Base-by-base conservation (phyloP, 2,329 filamentous ascomycete species). In the Colletotrichum sp. region DNA sequence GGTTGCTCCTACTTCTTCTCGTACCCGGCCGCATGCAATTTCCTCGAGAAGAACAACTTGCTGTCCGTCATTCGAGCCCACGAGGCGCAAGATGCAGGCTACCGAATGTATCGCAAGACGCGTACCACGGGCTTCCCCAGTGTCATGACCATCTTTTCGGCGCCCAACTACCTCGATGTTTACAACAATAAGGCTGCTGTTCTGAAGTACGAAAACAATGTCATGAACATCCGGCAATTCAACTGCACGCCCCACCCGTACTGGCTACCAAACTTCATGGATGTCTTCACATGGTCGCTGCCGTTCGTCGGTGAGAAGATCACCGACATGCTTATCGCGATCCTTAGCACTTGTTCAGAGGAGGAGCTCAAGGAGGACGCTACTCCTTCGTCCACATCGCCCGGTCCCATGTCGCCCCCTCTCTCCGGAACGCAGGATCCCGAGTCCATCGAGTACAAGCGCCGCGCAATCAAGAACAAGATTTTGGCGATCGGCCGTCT, bases 121-220 rank as follows among this genome's bases (percentile, higher is more conserved):
- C 92, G 96, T 78, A 99, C 97, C 2, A 99, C 97, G 24, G 97
- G 97, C 4, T 99, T 99, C 88, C 97, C 97, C 26, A 98, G 96
- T 87, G 97, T 99, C 78, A 99, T 99, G 97, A 99, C 97, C 80
- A 99, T 99, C 82, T 99, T 99, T 90, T 99, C 96, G 60, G 97
- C 97, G 2, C 97, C 97, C 48, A 99, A 99, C 86, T 99, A 99
- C 84, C 92, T 99, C 78, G 97, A 99, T 82, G 96, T 99, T 48
- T 99, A 99, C 88, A 99, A 99, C 92, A 99, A 99, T 91, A 99
- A 99, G 89, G 97, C 97, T 3, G 97, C 97, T 1, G 97, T 99
- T 55, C 89, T 99, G 81, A 99, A 99, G 88, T 99, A 99, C 84
- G 97, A 99, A 88, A 99, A 99, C 87, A 99, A 99, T 83, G 97